Percentiles rank a stretch among this genome's conserved stretches.
Evolutionary conservation across 495 filamentous ascomycete genomes (phyloP).

Genomic region (Podospora bellae-mahoneyi): DNA sequence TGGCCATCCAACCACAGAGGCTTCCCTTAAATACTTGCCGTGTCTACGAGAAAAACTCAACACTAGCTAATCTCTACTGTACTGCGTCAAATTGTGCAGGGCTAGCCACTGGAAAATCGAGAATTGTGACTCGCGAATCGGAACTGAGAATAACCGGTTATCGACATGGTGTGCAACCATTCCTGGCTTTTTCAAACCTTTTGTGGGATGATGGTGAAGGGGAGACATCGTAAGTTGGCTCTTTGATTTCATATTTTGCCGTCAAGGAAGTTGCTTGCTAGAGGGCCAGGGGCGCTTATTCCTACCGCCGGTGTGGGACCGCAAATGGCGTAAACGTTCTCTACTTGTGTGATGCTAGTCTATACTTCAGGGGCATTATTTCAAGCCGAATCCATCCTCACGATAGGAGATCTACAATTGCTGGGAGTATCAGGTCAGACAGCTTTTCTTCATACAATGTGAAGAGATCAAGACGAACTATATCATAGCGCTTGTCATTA

Average conservation of each 20-base stretch:
- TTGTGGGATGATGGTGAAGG: not conserved
- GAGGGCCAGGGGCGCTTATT: conserved; percentile 3
- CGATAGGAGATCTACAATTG: not conserved
- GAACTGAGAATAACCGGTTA: not conserved
- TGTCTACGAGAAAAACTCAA: not conserved
- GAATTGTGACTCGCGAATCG: not conserved
- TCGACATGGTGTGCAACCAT: conserved; percentile 5
- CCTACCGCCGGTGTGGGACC: conserved; percentile 6
- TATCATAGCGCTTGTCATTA: not conserved
- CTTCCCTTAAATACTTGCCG: not conserved
- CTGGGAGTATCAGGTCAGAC: too few species aligned
- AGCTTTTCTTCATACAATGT: not conserved
- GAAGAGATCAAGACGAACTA: not conserved
- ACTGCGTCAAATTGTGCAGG: not conserved
- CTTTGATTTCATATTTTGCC: not conserved
- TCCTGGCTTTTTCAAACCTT: not conserved
- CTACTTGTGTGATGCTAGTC: too few species aligned
- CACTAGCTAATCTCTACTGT: not conserved
- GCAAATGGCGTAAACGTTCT: conserved; percentile 10
- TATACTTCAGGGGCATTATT: not conserved
- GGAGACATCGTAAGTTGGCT: conserved; percentile 4
- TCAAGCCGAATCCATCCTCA: not conserved
- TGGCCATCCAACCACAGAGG: not conserved
- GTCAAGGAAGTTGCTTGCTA: conserved; percentile 13
- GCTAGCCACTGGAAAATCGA: not conserved